Conservation (phyloP, 805 yeast genomes). For the Lachancea cidri region DNA sequence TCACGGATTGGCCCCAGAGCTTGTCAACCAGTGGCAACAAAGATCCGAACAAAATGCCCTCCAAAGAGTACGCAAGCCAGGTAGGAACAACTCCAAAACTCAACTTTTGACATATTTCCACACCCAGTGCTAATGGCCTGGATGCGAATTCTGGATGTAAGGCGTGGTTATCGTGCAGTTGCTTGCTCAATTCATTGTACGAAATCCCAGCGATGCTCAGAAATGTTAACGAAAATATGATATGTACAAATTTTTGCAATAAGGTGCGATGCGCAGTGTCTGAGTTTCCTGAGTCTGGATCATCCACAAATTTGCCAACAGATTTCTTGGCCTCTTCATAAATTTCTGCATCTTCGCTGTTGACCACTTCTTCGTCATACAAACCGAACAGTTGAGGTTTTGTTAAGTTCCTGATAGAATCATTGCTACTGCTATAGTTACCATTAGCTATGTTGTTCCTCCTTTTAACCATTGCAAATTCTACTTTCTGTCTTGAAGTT, state of each 20-base stretch:
- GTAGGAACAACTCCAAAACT: slow-evolving; percentile 19
- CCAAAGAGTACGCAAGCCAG: slow-evolving; percentile 36
- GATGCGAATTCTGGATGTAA: slow-evolving; percentile 38
- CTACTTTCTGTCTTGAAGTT: background rate
- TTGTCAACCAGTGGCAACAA: slow-evolving; percentile 42
- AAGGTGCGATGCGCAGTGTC: slow-evolving; percentile 3
- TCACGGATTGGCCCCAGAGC: slow-evolving; percentile 12
- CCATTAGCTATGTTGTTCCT: slow-evolving; percentile 2
- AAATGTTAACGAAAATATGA: slow-evolving; percentile 15
- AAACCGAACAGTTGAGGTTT: slow-evolving; percentile 48
- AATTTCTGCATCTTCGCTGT: slow-evolving; percentile 28
- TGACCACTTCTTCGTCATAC: slow-evolving; percentile 39
- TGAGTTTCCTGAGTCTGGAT: slow-evolving; percentile 8
- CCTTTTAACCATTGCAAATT: slow-evolving; percentile 9
- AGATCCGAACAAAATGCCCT: slow-evolving; percentile 57
- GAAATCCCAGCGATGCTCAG: slow-evolving; percentile 45
- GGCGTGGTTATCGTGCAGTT: slow-evolving; percentile 47
- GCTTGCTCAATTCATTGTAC: slow-evolving; percentile 48
- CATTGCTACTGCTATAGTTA: slow-evolving; percentile 14
- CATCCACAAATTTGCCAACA: slow-evolving; percentile 4
- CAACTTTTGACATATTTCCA: slow-evolving; percentile 20
- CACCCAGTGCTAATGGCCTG: slow-evolving; percentile 38
- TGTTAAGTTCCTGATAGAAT: slow-evolving; percentile 44
- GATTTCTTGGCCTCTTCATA: slow-evolving; percentile 30
- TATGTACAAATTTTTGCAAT: slow-evolving; percentile 3